Percentiles rank a stretch among this genome's conserved stretches.
Evolutionary conservation across 441 rosid genomes (phyloP).

Genomic region (Populus tomentosa): DNA sequence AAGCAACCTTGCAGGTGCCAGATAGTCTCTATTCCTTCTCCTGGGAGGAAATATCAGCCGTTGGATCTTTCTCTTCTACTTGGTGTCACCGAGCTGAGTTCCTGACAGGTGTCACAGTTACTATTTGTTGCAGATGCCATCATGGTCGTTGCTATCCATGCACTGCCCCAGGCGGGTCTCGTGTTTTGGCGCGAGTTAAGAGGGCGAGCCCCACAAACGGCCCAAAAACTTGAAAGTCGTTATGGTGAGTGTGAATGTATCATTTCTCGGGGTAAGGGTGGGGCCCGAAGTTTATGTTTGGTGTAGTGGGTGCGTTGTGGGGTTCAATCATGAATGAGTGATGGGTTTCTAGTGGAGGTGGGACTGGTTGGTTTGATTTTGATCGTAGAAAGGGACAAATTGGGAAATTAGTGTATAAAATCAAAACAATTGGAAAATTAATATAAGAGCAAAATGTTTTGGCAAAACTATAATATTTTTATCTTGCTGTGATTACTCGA

Average conservation of each 20-base stretch:
- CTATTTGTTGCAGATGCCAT: not conserved
- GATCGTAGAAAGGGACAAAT: not conserved
- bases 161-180: conserved; percentile 11
- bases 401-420: too few species aligned
- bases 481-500: too few species aligned
- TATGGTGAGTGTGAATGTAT: not conserved
- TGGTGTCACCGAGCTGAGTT: too few species aligned
- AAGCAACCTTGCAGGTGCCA: not conserved
- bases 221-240: not conserved
- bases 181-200: not conserved
- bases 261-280: not conserved
- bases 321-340: not conserved
- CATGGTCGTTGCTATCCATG: not conserved
- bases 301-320: not conserved
- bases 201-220: not conserved
- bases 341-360: not conserved
- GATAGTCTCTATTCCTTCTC: not conserved
- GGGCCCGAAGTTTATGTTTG: not conserved
- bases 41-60: conserved; percentile 18
- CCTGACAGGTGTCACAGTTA: conserved; percentile 13
- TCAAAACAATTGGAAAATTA: too few species aligned
- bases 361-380: not conserved
- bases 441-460: too few species aligned
- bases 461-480: too few species aligned
- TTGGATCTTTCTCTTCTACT: not conserved